phyloP scores from a whole-genome alignment of 139 green algal species.

The Chara braunii region DNA sequence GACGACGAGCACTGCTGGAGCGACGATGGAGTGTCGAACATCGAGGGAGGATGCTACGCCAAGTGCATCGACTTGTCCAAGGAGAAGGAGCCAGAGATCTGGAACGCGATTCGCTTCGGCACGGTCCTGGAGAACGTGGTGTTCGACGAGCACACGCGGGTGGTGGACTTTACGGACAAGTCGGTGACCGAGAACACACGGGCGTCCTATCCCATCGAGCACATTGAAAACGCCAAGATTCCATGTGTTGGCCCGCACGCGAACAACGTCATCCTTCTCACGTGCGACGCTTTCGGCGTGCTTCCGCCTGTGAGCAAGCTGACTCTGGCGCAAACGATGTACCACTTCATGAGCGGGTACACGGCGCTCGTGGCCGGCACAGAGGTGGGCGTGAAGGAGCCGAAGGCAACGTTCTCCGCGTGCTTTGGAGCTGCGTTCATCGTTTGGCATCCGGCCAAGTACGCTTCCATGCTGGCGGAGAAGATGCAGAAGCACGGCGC shows the following conservation, averaged over 20 bases:
- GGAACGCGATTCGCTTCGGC: conserved; percentile 72
- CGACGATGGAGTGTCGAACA: conserved; percentile 76
- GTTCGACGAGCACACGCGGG: conserved; percentile 45
- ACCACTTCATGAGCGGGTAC: conserved; percentile 91
- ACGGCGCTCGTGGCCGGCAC: conserved; percentile 85
- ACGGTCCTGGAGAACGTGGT: conserved; percentile 86
- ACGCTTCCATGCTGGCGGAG: conserved; percentile 77
- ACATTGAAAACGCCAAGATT: conserved; percentile 65
- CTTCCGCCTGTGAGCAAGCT: conserved; percentile 76
- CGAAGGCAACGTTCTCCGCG: conserved; percentile 63
- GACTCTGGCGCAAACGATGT: conserved; percentile 83
- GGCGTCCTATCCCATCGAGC: conserved; percentile 85
- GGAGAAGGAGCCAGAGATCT: conserved; percentile 81
- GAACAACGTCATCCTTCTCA: conserved; percentile 67
- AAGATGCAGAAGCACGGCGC: conserved; percentile 73
- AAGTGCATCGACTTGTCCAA: conserved; percentile 75
- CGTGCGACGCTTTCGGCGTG: conserved; percentile 85
- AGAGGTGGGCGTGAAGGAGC: conserved; percentile 82
- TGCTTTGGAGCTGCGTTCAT: conserved; percentile 46
- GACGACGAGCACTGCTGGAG: conserved; percentile 89
- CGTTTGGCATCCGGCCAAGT: conserved; percentile 75
- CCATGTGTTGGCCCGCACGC: not conserved
- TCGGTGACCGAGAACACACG: conserved; percentile 81
- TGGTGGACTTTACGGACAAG: conserved; percentile 43
- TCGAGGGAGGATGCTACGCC: conserved; percentile 91